phyloP scores from a whole-genome alignment of 2,329 filamentous ascomycete genomes.

The Pezicula rhizophila region DNA sequence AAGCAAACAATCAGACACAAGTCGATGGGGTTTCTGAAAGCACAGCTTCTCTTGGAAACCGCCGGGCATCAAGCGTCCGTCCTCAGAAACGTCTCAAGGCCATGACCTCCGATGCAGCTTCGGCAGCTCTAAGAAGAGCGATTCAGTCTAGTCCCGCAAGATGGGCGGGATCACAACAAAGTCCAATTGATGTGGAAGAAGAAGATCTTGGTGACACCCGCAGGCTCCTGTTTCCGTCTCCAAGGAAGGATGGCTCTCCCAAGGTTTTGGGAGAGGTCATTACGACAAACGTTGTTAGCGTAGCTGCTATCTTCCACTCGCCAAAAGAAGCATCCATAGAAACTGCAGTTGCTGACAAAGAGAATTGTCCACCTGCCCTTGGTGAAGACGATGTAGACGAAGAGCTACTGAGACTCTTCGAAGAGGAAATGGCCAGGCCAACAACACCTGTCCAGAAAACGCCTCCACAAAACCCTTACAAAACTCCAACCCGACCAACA shows the following conservation, averaged over 20 bases:
- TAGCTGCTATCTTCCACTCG: slow-evolving; percentile 30
- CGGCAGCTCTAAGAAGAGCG: slow-evolving; percentile 23
- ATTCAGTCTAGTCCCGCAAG: slow-evolving; percentile 32
- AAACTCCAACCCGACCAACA: slow-evolving; percentile 27
- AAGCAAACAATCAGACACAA: slow-evolving; percentile 4
- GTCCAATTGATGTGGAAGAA: slow-evolving; percentile 49
- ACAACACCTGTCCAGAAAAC: slow-evolving; percentile 22
- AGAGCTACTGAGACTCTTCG: slow-evolving; percentile 26
- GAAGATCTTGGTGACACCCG: slow-evolving; percentile 51
- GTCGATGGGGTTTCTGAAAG: slow-evolving; percentile 1
- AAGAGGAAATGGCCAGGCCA: slow-evolving; percentile 25
- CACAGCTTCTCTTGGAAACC: slow-evolving; percentile 6
- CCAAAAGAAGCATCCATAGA: slow-evolving; percentile 18
- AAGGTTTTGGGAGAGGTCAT: slow-evolving; percentile 56
- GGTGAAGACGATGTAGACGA: slow-evolving; percentile 17
- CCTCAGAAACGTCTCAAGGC: slow-evolving; percentile 21
- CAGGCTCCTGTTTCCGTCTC: slow-evolving; percentile 71
- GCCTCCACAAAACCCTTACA: slow-evolving; percentile 22
- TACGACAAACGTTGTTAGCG: slow-evolving; percentile 43
- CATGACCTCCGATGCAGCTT: slow-evolving; percentile 25
- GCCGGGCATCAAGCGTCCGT: slow-evolving; percentile 19
- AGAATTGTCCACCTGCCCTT: slow-evolving; percentile 21
- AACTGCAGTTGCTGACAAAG: slow-evolving; percentile 19
- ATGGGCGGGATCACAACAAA: slow-evolving; percentile 45
- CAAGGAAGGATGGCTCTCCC: slow-evolving; percentile 56